Conservation (phyloP, 2,329 filamentous ascomycete species). For the Penicillium sp. region DNA sequence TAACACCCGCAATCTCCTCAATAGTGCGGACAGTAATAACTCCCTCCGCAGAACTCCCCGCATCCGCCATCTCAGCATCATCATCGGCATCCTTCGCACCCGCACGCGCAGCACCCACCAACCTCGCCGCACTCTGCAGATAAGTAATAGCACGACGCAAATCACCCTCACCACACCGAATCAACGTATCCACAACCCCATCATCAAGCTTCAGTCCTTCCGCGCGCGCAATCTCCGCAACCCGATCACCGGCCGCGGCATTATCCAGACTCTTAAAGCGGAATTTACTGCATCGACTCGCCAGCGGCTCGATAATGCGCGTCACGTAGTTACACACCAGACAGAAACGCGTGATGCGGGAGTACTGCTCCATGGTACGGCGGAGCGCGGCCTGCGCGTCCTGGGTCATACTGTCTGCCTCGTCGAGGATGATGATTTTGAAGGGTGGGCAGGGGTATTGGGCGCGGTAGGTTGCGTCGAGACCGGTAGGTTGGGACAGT, state of each 20-base stretch:
- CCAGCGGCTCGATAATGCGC: slow-evolving; percentile 94
- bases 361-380: slow-evolving; percentile 98
- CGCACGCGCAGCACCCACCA: slow-evolving; percentile 70
- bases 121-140: slow-evolving; percentile 87
- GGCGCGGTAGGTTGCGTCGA: slow-evolving; percentile 66
- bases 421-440: slow-evolving; percentile 98
- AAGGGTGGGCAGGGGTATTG: slow-evolving; percentile 94
- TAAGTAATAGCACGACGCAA: slow-evolving; percentile 95
- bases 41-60: slow-evolving; percentile 55
- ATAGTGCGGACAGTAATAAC: slow-evolving; percentile 77
- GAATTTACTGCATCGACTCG: slow-evolving; percentile 93
- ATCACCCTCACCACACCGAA: slow-evolving; percentile 90
- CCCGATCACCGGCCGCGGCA: slow-evolving; percentile 76
- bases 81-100: slow-evolving; percentile 56
- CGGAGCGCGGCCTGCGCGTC: slow-evolving; percentile 92
- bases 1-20: slow-evolving; percentile 95
- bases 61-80: slow-evolving; percentile 67
- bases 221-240: slow-evolving; percentile 80
- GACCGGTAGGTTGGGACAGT: slow-evolving; percentile 76
- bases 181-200: slow-evolving; percentile 81
- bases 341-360: slow-evolving; percentile 94
- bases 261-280: slow-evolving; percentile 95
- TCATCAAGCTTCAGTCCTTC: slow-evolving; percentile 79
- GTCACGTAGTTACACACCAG: slow-evolving; percentile 99
- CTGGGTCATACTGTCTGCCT: slow-evolving; percentile 98